Conservation (phyloP, 305 asterid genomes). For the Solanum hybrid region DNA sequence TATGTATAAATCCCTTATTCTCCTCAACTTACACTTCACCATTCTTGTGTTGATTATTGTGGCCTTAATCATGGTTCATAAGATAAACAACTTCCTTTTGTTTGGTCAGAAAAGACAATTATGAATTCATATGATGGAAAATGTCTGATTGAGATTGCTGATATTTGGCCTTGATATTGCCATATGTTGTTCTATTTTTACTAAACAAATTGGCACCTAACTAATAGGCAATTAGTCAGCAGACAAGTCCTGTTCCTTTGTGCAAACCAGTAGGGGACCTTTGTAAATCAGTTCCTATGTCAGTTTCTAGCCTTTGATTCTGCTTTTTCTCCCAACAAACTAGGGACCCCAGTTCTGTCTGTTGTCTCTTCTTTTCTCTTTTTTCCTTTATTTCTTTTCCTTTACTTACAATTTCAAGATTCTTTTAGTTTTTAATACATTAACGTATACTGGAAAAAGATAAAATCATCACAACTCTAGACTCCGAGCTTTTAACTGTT, state of each 20-base stretch:
- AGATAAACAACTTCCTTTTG: not conserved
- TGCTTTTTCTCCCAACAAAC: not conserved
- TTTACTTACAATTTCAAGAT: not conserved
- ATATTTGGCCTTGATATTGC: not conserved
- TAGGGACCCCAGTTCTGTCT: not conserved
- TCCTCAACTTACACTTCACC: not conserved
- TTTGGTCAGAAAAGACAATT: not conserved
- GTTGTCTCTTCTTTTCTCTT: not conserved
- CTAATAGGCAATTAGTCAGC: not conserved
- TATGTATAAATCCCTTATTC: not conserved
- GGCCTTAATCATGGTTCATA: not conserved
- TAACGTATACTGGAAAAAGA: not conserved
- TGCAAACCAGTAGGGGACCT: conserved; percentile 2
- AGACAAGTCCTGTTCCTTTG: not conserved
- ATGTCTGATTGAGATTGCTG: not conserved
- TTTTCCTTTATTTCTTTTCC: not conserved
- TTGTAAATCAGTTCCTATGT: not conserved
- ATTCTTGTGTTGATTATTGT: not conserved
- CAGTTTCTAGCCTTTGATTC: not conserved
- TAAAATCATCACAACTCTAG: not conserved
- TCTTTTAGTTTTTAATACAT: not conserved
- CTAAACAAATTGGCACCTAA: not conserved
- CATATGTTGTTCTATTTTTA: not conserved
- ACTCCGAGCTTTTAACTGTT: not conserved
- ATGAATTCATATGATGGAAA: not conserved